A percentile compares a stretch with the other conserved stretches of the same genome.
Conservation (phyloP, 495 filamentous ascomycete genomes). For the Trypethelium eluteriae region DNA sequence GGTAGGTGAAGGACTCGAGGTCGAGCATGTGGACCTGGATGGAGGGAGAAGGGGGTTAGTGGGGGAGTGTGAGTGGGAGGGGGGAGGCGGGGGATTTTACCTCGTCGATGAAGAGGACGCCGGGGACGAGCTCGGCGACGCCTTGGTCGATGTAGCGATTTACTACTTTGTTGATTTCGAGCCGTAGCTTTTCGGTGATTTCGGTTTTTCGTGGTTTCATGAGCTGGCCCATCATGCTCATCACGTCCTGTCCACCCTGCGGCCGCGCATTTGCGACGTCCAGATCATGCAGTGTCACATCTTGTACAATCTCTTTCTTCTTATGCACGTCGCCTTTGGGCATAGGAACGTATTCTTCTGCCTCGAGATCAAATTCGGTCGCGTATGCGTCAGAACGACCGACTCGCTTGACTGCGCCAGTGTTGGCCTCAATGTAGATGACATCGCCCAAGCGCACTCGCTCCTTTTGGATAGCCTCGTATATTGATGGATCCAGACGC, state of each 20-base stretch:
- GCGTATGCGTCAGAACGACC: conserved; percentile 92
- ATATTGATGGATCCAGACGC: conserved; percentile 90
- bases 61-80: neutral
- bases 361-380: conserved; percentile 96
- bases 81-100: conserved; percentile 42
- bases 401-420: conserved; percentile 91
- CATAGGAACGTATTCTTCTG: conserved; percentile 96
- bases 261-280: conserved; percentile 94
- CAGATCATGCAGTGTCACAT: conserved; percentile 91
- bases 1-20: conserved; percentile 96
- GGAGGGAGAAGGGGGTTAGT: neutral
- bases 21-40: conserved; percentile 93
- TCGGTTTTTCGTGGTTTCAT: conserved; percentile 99
- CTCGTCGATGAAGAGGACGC: conserved; percentile 97
- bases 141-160: conserved; percentile 97
- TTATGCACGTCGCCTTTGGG: conserved; percentile 98
- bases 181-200: conserved; percentile 90
- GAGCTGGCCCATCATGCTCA: conserved; percentile 99
- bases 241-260: conserved; percentile 93
- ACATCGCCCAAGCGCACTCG: conserved; percentile 91
- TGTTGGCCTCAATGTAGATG: conserved; percentile 98
- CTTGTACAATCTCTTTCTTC: conserved; percentile 99
- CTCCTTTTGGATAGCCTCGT: conserved; percentile 98
- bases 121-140: conserved; percentile 93
- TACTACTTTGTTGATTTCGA: conserved; percentile 97